phyloP scores from a whole-genome alignment of 163 green algal genomes.

The Volvox carteri region DNA sequence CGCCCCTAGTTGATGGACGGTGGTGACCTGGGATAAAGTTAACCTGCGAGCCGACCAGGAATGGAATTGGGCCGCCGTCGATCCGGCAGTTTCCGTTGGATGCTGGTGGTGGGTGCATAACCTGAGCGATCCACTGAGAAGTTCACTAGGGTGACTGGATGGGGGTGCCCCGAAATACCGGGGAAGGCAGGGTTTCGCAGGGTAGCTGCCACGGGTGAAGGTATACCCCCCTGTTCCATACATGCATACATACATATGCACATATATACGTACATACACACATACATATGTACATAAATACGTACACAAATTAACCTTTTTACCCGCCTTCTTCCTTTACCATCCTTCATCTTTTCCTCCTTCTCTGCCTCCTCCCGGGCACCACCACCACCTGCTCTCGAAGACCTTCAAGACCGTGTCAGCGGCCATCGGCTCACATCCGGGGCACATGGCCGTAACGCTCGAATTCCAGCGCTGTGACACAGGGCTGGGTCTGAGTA shows the following conservation, averaged over 20 bases:
- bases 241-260: background rate
- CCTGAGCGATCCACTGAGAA: no score
- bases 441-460: slow-evolving; percentile 69
- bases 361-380: background rate
- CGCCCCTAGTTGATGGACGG: no score
- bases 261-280: background rate
- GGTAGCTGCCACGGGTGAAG: no score
- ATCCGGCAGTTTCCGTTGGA: no score
- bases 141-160: no score
- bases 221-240: no score
- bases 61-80: no score
- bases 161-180: no score
- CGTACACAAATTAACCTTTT: background rate
- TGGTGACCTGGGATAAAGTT: no score
- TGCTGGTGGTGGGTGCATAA: no score
- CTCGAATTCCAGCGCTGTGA: slow-evolving; percentile 75
- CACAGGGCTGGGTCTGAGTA: background rate
- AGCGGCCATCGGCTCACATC: slow-evolving; percentile 70
- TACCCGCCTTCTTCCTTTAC: background rate
- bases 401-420: background rate
- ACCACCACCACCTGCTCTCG: background rate
- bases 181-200: no score
- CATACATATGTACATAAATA: background rate
- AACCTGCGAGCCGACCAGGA: no score
- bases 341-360: background rate